Evolutionary conservation across 2,329 filamentous ascomycete species (phyloP), one percentile per base, ranked within the genome.

Genomic region (Teratosphaeria viscida): DNA sequence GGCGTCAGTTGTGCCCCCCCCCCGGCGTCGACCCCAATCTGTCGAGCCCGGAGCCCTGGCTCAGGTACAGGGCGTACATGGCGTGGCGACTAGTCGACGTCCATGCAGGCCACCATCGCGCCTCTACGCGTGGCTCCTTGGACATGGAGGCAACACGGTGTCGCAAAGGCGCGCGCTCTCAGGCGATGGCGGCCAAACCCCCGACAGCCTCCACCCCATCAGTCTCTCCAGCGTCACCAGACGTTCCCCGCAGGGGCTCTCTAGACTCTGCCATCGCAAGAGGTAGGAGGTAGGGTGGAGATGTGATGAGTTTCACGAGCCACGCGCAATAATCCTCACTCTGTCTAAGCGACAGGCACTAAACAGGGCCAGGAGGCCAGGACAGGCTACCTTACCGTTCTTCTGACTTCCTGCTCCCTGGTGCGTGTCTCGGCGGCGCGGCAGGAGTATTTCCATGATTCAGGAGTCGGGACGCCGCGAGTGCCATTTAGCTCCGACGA

Each of bases 61-160:
- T 60, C 59, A 60, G 59, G 59, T 56, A 60, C 59, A 29, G 8
- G 26, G 32, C 35, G 37, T 29, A 52, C 56, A 37, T 32, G 43
- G 43, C 43, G 43, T 23, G 43, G 43, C 43, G 5, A 39, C 11
- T 49, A 23, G 43, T 49, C 43, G 43, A 19, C n/a, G 16, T 23
- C 43, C 43, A 49, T n/a, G 43, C 16, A 49, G 23, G 43, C 43
- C 43, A 49, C 43, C 43, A 49, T 23, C 16, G 19, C 43, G 43
- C n/a, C 43, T 49, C 43, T n/a, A 49, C 43, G 43, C 43, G 43
- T 43, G 37, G 37, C 37, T 43, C 16, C 12, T 12, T 3, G 7
- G 4, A 43, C 37, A 43, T 43, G 11, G 5, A 6, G 37, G 37
- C 2, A 43, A 43, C 37, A n/a, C 37, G 7, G 37, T 43, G 2